A percentile compares a stretch with the other conserved stretches of the same genome.
Evolutionary conservation across 1,139 yeast genomes (phyloP).

Genomic region (Spathaspora jeffriesii): DNA sequence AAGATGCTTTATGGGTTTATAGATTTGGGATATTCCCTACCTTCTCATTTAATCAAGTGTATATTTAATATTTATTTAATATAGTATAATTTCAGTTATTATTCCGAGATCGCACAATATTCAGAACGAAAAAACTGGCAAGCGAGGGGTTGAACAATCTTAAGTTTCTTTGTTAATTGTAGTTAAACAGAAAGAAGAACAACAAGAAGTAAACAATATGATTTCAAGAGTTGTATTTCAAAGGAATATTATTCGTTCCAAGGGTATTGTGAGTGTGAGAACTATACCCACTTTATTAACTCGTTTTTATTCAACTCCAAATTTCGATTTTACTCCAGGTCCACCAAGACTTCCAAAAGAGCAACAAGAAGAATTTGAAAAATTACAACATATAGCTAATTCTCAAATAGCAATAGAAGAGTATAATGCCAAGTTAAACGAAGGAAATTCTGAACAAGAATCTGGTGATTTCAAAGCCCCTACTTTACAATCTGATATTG

Average conservation of each 20-base stretch:
- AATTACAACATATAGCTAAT: conserved; percentile 76
- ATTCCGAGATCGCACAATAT: not conserved
- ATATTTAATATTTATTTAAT: not conserved
- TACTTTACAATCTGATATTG: conserved; percentile 56
- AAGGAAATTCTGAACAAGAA: conserved; percentile 28
- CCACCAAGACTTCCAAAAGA: conserved; percentile 87
- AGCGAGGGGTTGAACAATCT: not conserved
- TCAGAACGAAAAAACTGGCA: not conserved
- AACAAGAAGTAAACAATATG: not conserved
- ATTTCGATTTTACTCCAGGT: conserved; percentile 50
- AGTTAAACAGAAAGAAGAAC: not conserved
- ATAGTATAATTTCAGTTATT: not conserved
- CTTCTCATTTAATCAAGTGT: not conserved
- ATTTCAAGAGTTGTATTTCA: not conserved
- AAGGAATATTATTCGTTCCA: not conserved
- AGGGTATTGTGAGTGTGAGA: not conserved
- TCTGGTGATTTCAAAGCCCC: conserved; percentile 12
- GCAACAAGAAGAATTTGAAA: conserved; percentile 92
- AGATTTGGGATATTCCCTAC: not conserved
- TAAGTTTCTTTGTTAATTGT: not conserved
- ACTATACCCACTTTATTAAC: not conserved
- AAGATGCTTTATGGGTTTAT: not conserved
- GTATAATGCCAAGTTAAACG: conserved; percentile 52
- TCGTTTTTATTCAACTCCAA: conserved; percentile 13
- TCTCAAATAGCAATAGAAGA: conserved; percentile 82